Conservation (phyloP, 2,329 filamentous ascomycete genomes). For the Macrophomina pseudophaseolina region DNA sequence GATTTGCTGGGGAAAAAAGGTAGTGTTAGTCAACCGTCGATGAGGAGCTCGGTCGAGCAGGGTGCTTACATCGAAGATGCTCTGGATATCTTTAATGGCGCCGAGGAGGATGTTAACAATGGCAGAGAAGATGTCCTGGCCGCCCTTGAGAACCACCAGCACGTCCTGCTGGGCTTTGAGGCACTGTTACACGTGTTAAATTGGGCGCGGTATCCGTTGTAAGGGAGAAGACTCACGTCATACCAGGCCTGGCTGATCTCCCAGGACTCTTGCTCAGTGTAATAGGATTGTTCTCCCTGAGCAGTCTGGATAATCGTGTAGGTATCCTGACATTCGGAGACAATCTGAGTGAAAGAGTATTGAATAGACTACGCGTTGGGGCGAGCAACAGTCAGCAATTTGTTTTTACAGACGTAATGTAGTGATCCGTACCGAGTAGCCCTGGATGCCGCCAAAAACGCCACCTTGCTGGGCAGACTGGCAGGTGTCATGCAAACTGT, state of each 20-base stretch:
- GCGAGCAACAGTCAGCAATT: too few species aligned
- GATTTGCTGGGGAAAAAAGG: not conserved
- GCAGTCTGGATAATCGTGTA: not conserved
- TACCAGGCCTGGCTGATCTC: not conserved
- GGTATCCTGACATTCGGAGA: not conserved
- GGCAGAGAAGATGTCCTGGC: not conserved
- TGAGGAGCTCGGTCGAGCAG: not conserved
- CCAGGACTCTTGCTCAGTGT: not conserved
- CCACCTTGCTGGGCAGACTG: not conserved
- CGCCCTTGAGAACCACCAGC: not conserved
- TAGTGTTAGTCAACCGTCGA: not conserved
- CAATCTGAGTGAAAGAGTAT: not conserved
- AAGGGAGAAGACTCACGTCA: not conserved
- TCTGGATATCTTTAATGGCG: not conserved
- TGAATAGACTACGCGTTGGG: not conserved
- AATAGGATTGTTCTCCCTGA: not conserved
- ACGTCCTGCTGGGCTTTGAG: not conserved
- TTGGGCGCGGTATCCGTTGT: not conserved
- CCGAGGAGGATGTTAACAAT: not conserved
- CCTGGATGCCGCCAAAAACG: not conserved
- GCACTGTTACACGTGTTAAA: not conserved
- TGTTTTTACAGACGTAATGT: too few species aligned
- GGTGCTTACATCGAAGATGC: not conserved
- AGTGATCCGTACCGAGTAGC: not conserved
- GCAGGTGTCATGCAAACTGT: not conserved